A percentile compares a stretch with the other conserved stretches of the same genome.
Evolutionary conservation across 495 filamentous ascomycete genomes (phyloP).

Genomic region (Pyrenula massariospora): DNA sequence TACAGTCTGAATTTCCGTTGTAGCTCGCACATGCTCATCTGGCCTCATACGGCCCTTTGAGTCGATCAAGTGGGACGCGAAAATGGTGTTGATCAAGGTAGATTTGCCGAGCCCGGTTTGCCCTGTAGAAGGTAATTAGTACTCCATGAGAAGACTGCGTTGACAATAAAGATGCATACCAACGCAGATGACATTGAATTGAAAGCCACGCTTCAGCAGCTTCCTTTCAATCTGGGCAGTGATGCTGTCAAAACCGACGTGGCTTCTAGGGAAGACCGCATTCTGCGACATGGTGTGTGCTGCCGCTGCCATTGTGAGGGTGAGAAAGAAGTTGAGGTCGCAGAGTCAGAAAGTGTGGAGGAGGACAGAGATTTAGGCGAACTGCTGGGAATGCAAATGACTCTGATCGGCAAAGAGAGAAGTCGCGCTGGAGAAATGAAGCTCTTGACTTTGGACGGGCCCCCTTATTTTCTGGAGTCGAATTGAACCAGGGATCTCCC

Average conservation of each 20-base stretch:
- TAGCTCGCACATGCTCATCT: slow-evolving; percentile 84
- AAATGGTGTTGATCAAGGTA: slow-evolving; percentile 99
- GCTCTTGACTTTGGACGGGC: slow-evolving; percentile 9
- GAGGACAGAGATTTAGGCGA: slow-evolving; percentile 8
- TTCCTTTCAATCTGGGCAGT: slow-evolving; percentile 97
- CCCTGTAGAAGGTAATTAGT: slow-evolving; percentile 37
- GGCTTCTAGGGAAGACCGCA: slow-evolving; percentile 81
- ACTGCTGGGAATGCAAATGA: background rate
- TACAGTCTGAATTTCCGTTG: slow-evolving; percentile 94
- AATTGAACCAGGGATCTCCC: background rate
- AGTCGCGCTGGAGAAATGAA: background rate
- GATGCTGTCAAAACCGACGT: slow-evolving; percentile 99
- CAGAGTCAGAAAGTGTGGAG: background rate
- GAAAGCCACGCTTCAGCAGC: slow-evolving; percentile 98
- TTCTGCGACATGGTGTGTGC: slow-evolving; percentile 34
- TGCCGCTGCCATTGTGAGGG: slow-evolving; percentile 38
- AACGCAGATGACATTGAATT: slow-evolving; percentile 99
- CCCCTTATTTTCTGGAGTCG: slow-evolving; percentile 2
- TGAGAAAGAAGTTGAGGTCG: background rate
- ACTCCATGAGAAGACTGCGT: slow-evolving; percentile 4
- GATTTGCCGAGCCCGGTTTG: slow-evolving; percentile 99
- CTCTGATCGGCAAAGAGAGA: background rate
- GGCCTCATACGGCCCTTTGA: slow-evolving; percentile 90
- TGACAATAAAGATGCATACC: slow-evolving; percentile 47
- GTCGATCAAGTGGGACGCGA: slow-evolving; percentile 98